Evolutionary conservation across 1,284 basidiomycete genomes (phyloP).

Genomic region (Neotropicomus parvogracilis): DNA sequence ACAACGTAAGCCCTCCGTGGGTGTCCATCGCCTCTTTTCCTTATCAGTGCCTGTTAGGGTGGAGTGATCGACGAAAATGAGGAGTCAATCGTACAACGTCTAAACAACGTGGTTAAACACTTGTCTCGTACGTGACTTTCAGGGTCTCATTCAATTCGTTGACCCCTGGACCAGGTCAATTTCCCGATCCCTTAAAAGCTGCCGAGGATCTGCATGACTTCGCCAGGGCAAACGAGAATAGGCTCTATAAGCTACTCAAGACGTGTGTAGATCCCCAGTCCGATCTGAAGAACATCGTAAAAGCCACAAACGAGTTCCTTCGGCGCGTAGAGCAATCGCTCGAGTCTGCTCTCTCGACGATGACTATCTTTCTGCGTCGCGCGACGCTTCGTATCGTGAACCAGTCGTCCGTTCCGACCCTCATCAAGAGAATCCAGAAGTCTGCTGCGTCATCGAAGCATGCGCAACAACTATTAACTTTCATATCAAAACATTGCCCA

Average conservation of each 20-base stretch:
- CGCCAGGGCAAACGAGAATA: constrained; percentile 82
- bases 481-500: constrained; percentile 78
- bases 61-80: constrained; percentile 82
- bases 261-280: constrained; percentile 80
- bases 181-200: constrained; percentile 72
- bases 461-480: constrained; percentile 51
- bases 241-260: constrained; percentile 82
- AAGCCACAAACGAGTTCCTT: constrained; percentile 76
- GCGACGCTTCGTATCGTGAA: constrained; percentile 77
- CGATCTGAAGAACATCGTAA: constrained; percentile 78
- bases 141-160: background rate
- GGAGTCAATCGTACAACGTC: constrained; percentile 52
- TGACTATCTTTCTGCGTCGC: constrained; percentile 70
- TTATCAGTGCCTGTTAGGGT: constrained; percentile 49
- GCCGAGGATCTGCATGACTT: constrained; percentile 79
- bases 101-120: constrained; percentile 54
- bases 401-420: constrained; percentile 77
- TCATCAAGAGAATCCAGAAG: constrained; percentile 66
- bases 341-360: constrained; percentile 60
- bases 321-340: constrained; percentile 72
- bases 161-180: constrained; percentile 40
- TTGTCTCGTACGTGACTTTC: constrained; percentile 49
- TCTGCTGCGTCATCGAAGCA: constrained; percentile 41
- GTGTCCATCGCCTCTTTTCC: constrained; percentile 6
- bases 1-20: constrained; percentile 61